Evolutionary conservation across 75 land plant genomes (phyloP).

Genomic region (Gnetum montanum): DNA sequence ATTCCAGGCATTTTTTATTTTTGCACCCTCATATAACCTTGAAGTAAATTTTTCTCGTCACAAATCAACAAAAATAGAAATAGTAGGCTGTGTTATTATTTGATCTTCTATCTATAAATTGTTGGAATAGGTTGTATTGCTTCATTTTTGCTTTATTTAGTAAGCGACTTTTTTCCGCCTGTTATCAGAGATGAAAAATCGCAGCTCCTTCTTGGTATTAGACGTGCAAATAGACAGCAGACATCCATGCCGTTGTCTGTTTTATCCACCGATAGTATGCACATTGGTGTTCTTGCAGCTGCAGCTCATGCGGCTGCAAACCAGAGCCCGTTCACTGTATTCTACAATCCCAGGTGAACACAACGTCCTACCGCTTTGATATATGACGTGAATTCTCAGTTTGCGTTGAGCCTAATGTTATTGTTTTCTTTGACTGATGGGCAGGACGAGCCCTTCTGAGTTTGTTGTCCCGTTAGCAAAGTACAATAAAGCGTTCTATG

Average conservation of each 20-base stretch:
- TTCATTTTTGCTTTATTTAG: too few species aligned
- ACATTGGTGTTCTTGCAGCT: constrained; percentile 89
- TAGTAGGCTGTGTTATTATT: too few species aligned
- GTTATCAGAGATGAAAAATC: constrained; percentile 90
- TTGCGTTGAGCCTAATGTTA: background rate
- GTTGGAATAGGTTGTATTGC: too few species aligned
- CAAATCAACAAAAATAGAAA: too few species aligned
- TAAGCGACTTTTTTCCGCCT: too few species aligned
- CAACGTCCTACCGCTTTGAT: background rate
- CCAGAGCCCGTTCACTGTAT: constrained; percentile 67
- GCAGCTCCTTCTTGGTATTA: constrained; percentile 70
- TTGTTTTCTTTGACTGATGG: background rate
- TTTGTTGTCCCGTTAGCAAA: constrained; percentile 70
- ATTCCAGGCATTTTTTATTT: too few species aligned
- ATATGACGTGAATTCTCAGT: too few species aligned
- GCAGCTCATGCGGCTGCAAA: constrained; percentile 90
- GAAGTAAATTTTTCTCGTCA: too few species aligned
- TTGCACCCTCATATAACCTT: too few species aligned
- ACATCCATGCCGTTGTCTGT: constrained; percentile 66
- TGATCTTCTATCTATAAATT: too few species aligned
- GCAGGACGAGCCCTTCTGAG: constrained; percentile 84
- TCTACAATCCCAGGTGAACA: constrained; percentile 81
- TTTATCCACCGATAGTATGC: constrained; percentile 88
- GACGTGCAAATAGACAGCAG: constrained; percentile 81
- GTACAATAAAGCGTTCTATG: constrained; percentile 60